Evolutionary conservation across 1,139 yeast genomes (phyloP).

Genomic region (Blastobotrys arbuscula): DNA sequence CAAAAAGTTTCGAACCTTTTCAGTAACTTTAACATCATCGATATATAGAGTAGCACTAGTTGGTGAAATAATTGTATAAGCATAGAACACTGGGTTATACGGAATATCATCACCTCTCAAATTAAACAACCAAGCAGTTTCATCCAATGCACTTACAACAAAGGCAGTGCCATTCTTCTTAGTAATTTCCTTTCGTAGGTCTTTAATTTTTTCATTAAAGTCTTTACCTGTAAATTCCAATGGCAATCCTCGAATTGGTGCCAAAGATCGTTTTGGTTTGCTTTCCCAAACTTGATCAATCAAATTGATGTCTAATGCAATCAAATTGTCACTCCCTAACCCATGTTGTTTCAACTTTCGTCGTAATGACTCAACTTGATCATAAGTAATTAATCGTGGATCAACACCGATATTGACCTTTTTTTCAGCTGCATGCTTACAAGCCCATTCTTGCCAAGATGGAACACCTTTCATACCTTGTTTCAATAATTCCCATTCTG

Average conservation of each 20-base stretch:
- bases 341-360: slow-evolving; percentile 27
- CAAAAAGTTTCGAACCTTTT: slow-evolving; percentile 34
- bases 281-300: slow-evolving; percentile 70
- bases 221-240: slow-evolving; percentile 40
- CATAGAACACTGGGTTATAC: slow-evolving; percentile 86
- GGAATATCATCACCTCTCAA: slow-evolving; percentile 81
- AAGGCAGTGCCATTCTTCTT: slow-evolving; percentile 42
- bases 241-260: slow-evolving; percentile 29
- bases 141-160: slow-evolving; percentile 74
- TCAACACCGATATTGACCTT: slow-evolving; percentile 48
- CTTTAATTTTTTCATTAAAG: slow-evolving; percentile 40
- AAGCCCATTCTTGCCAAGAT: slow-evolving; percentile 87
- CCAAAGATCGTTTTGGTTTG: slow-evolving; percentile 34
- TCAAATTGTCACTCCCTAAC: slow-evolving; percentile 33
- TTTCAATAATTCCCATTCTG: slow-evolving; percentile 76
- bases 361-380: slow-evolving; percentile 37
- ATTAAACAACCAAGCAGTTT: slow-evolving; percentile 88
- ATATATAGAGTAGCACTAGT: slow-evolving; percentile 54
- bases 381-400: slow-evolving; percentile 62
- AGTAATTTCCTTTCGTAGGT: slow-evolving; percentile 42
- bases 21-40: slow-evolving; percentile 60
- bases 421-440: slow-evolving; percentile 31
- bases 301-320: slow-evolving; percentile 61
- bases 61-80: slow-evolving; percentile 67
- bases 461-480: slow-evolving; percentile 72